These are phyloP conservation scores for Vitis rotundifolia DNA, from an alignment of 164 flowering plant species.

Conservation along the genomic window DNA sequence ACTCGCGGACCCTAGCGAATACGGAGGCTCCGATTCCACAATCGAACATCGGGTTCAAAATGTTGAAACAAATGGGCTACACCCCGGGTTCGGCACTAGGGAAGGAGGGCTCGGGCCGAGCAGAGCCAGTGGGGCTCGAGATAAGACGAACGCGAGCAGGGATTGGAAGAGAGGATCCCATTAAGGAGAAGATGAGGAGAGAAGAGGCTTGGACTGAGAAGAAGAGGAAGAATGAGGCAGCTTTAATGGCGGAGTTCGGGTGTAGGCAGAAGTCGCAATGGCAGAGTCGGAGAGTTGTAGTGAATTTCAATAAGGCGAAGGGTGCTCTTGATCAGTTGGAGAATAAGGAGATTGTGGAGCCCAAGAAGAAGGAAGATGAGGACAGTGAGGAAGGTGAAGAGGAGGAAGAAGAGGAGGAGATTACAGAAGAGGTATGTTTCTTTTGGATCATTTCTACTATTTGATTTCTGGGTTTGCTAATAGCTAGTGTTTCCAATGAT, in stretches of 20 bases:
- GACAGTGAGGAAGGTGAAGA: slow-evolving; percentile 37
- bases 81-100: slow-evolving; percentile 81
- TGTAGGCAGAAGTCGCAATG: slow-evolving; percentile 68
- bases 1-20: slow-evolving; percentile 62
- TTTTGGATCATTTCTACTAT: background rate
- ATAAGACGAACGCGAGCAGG: slow-evolving; percentile 86
- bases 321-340: slow-evolving; percentile 79
- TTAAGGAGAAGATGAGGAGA: slow-evolving; percentile 62
- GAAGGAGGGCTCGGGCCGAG: slow-evolving; percentile 60
- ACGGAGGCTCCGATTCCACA: slow-evolving; percentile 71
- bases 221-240: slow-evolving; percentile 49
- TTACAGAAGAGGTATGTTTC: slow-evolving; percentile 76
- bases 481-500: background rate
- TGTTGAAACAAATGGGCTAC: slow-evolving; percentile 93
- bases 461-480: background rate
- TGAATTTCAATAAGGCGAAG: slow-evolving; percentile 71
- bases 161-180: slow-evolving; percentile 73
- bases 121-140: slow-evolving; percentile 76
- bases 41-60: slow-evolving; percentile 84
- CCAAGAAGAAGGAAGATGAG: slow-evolving; percentile 44
- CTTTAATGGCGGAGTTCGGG: slow-evolving; percentile 71
- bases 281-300: slow-evolving; percentile 52
- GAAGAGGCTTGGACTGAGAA: slow-evolving; percentile 46
- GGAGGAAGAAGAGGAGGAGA: slow-evolving; percentile 73
- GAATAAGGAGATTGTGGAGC: slow-evolving; percentile 58